Evolutionary conservation across 768 basidiomycete species (phyloP), one percentile per base, ranked within the genome.

Genomic region (Leucocoprinus sp.): DNA sequence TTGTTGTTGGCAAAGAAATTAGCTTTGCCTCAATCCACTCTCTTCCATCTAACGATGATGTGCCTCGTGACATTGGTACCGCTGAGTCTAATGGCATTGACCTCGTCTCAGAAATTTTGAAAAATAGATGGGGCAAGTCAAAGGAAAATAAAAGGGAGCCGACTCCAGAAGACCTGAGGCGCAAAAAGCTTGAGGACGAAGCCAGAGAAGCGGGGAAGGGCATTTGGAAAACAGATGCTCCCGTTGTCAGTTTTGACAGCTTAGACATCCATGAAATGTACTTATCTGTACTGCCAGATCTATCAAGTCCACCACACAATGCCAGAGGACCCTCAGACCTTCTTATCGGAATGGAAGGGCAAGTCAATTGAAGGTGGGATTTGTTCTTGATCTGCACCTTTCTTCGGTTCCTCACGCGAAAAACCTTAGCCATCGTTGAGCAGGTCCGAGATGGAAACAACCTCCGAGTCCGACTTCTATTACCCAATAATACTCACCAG

Each of bases 391-490:
- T n/a, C 15, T 37, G 35, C 5, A 31, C 35, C 23, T 48, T 56
- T 15, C 56, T 34, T 37, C 15, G 18, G 9, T 1, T 48, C 24
- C n/a, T n/a, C n/a, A n/a, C n/a, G n/a, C n/a, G n/a, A 52, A 28
- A n/a, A 29, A 28, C 11, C 21, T 2, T 48, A 93, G 93, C 86
- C 38, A 76, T 97, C 50, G 89, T 98, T 48, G 95, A 99, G 64
- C 83, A 87, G 59, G 92, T 97, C 42, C 78, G 87, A 40, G 93
- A 98, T 59, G 95, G 93, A 39, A 84, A 88, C 17, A 93, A 90
- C 22, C 66, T 98, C 23, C 84, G 95, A 17, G 79, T 86, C 38
- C 82, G 96, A 40, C 75, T 98, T 37, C 68, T 96, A 45, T 78
- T 97, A 69, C 85, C 92, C 14, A 81, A 88, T 35, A 85, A 82